Base-by-base conservation (phyloP, 352 stramenopile species). In the Phytophthora capsici region DNA sequence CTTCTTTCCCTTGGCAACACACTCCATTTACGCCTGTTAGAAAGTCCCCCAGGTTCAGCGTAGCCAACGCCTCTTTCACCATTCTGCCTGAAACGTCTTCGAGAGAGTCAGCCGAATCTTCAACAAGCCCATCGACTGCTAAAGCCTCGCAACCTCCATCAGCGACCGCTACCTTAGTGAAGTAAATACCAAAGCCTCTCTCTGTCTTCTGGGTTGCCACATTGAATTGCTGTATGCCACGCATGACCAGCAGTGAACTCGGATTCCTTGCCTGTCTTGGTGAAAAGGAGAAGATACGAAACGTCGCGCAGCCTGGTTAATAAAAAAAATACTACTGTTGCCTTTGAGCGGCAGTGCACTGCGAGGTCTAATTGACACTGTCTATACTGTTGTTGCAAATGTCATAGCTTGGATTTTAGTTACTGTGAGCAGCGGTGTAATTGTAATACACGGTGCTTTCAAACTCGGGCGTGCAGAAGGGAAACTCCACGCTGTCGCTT, bases 131-230 rank as follows among this genome's bases (percentile, higher is more conserved):
- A 54, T 86, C 77, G 8, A 83, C 71, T 3, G 44, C 58, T 16
- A 86, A 56, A 32, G 51, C 3, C 45, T 62, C 51, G 7, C 38
- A 23, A 1, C 17, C 3, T 2, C 16, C 54, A 8, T 66, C 57
- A 6, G 20, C 6, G 1, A 37, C 16, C 0, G 40, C n/a, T 53
- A 52, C 63, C 38, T 69, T 77, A 8, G 77, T 51, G 44, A 83
- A 86, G 58, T 80, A 84, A 30, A 86, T 80, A 4, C 74, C 74
- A 19, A 86, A 74, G 0, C 69, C 73, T 22, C 67, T 71, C 6
- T 67, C 59, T 6, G 71, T 77, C 50, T 82, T 83, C 19, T 71
- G 28, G 28, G 10, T 9, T 14, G 14, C 28, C 28, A 34, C 28
- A 34, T 34, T 34, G 9, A 34, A 34, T 34, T 34, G 28, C 28